These are phyloP conservation scores for Grigorovia jiainica DNA, from an alignment of 805 yeast species.

Conservation along the genomic window DNA sequence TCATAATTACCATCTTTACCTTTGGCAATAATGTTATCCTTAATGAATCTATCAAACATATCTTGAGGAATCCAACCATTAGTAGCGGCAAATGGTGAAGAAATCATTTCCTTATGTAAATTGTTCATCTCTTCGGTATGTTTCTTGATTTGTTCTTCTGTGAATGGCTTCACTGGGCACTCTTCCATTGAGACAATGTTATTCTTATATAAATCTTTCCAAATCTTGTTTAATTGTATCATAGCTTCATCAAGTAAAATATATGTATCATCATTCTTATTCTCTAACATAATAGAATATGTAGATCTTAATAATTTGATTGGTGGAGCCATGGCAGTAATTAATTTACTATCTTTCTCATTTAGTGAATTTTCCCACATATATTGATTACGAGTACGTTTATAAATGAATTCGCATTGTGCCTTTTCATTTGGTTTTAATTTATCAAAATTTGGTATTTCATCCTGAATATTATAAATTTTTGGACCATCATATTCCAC, in stretches of 20 bases:
- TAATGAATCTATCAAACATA: slow-evolving; percentile 63
- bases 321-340: slow-evolving; percentile 79
- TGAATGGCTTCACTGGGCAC: slow-evolving; percentile 49
- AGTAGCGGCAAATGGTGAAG: slow-evolving; percentile 79
- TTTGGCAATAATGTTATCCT: slow-evolving; percentile 58
- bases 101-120: slow-evolving; percentile 58
- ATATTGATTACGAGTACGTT: slow-evolving; percentile 84
- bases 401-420: slow-evolving; percentile 78
- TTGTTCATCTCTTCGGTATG: slow-evolving; percentile 50
- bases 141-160: slow-evolving; percentile 48
- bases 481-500: slow-evolving; percentile 84
- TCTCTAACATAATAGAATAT: slow-evolving; percentile 40
- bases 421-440: slow-evolving; percentile 65
- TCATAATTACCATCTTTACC: slow-evolving; percentile 48
- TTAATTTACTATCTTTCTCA: slow-evolving; percentile 50
- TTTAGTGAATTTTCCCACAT: slow-evolving; percentile 76
- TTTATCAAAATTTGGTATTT: slow-evolving; percentile 58
- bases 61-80: slow-evolving; percentile 96
- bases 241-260: slow-evolving; percentile 58
- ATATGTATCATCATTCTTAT: slow-evolving; percentile 47
- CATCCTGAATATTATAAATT: slow-evolving; percentile 64
- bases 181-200: slow-evolving; percentile 40
- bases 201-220: slow-evolving; percentile 57
- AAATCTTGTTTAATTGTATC: slow-evolving; percentile 54
- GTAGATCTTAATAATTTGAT: slow-evolving; percentile 62